Conservation (phyloP, 352 stramenopile species). For the Globisporangium mamillatum region DNA sequence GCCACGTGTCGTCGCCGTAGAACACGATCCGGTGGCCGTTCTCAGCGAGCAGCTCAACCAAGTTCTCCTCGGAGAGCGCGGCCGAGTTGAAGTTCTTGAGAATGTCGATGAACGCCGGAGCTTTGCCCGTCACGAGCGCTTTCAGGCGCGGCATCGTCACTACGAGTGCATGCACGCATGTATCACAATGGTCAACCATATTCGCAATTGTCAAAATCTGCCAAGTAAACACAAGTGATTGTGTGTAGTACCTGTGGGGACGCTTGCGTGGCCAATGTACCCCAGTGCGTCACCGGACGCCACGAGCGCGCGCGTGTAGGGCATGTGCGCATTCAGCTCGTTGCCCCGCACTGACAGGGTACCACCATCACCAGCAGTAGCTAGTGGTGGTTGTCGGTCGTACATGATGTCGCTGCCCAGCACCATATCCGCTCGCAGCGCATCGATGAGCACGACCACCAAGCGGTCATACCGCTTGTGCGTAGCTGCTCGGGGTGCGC, state of each 20-base stretch:
- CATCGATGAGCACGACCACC: constrained; percentile 86
- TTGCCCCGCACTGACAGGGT: neutral
- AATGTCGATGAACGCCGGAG: constrained; percentile 88
- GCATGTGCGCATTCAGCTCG: constrained; percentile 70
- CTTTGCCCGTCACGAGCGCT: constrained; percentile 79
- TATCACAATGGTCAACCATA: too few relatives aligned
- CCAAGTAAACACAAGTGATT: neutral
- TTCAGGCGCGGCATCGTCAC: constrained; percentile 90
- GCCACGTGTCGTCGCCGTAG: constrained; percentile 90
- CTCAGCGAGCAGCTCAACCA: constrained; percentile 52
- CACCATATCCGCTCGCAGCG: constrained; percentile 86
- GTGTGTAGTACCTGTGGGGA: constrained; percentile 47
- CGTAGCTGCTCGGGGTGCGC: constrained; percentile 14
- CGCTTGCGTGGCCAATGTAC: constrained; percentile 77
- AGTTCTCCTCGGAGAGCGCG: constrained; percentile 69
- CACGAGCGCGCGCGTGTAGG: constrained; percentile 55
- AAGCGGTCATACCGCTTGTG: constrained; percentile 63
- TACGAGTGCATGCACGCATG: neutral
- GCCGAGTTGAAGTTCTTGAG: constrained; percentile 90
- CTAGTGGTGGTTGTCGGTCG: neutral
- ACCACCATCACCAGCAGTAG: neutral
- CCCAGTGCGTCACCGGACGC: constrained; percentile 45
- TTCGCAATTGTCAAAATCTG: too few relatives aligned
- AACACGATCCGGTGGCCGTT: constrained; percentile 70
- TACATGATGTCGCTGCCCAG: constrained; percentile 60